Evolutionary conservation across 2,329 filamentous ascomycete species (phyloP).

Genomic region (Cytospora paraplurivora): DNA sequence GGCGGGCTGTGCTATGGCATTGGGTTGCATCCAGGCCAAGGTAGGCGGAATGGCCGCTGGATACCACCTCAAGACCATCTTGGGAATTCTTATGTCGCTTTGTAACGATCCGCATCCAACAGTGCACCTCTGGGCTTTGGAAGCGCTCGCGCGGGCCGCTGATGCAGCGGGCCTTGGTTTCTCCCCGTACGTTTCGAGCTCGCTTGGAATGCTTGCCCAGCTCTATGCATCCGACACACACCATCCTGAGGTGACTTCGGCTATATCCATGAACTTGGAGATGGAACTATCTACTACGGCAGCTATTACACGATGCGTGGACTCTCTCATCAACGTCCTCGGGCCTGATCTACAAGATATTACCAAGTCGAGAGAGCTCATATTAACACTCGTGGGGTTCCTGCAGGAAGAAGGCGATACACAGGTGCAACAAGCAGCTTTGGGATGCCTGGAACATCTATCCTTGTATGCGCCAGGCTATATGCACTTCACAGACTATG

Average conservation of each 20-base stretch:
- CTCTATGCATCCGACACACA: constrained; percentile 91
- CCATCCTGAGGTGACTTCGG: constrained; percentile 77
- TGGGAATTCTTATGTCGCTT: constrained; percentile 97
- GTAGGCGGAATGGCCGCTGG: constrained; percentile 97
- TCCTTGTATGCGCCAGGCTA: constrained; percentile 88
- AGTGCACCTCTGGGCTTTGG: constrained; percentile 95
- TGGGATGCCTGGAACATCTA: constrained; percentile 85
- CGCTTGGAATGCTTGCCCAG: constrained; percentile 90
- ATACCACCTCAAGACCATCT: constrained; percentile 92
- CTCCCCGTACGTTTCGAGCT: constrained; percentile 84
- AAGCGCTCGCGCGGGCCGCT: constrained; percentile 81
- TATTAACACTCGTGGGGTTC: constrained; percentile 81
- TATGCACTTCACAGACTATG: constrained; percentile 82
- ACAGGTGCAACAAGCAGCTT: constrained; percentile 72
- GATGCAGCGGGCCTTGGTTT: constrained; percentile 93
- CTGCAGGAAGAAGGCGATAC: constrained; percentile 76
- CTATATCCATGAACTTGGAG: constrained; percentile 88
- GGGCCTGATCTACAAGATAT: constrained; percentile 94
- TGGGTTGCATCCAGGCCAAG: constrained; percentile 92
- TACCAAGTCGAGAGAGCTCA: constrained; percentile 86
- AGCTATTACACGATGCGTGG: constrained; percentile 83
- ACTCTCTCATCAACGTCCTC: constrained; percentile 95
- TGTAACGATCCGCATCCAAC: constrained; percentile 93
- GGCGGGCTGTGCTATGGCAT: constrained; percentile 89
- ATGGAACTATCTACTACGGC: constrained; percentile 80